Evolutionary conservation across 1,139 yeast species (phyloP).

Genomic region (Maudiozyma humilis): DNA sequence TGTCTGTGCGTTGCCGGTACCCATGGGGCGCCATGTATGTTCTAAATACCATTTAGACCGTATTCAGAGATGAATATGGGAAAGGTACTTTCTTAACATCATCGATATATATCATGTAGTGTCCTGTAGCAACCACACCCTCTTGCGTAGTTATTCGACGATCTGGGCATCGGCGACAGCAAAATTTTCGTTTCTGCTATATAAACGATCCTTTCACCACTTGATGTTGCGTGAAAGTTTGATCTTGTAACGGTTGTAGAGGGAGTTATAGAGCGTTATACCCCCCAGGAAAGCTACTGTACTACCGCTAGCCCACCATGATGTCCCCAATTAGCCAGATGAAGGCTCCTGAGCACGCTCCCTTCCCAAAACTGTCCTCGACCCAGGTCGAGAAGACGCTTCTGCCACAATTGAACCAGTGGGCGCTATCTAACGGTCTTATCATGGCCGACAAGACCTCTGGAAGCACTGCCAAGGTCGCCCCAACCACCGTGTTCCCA

Average conservation of each 20-base stretch:
- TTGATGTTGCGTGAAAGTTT: background rate
- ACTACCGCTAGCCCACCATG: background rate
- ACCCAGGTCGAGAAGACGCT: conserved; percentile 17
- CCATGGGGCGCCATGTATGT: conserved; percentile 9
- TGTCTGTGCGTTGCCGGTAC: background rate
- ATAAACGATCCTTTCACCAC: background rate
- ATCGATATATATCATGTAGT: background rate
- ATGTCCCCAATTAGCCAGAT: conserved; percentile 6
- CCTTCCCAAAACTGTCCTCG: conserved; percentile 11
- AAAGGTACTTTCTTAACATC: conserved; percentile 27
- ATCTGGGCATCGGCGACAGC: background rate
- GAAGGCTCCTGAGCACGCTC: conserved; percentile 9
- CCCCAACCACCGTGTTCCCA: conserved; percentile 86
- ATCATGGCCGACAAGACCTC: conserved; percentile 38
- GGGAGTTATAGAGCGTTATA: too few relatives aligned
- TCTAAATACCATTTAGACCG: conserved; percentile 1
- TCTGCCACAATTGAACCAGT: conserved; percentile 52
- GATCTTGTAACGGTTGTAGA: too few relatives aligned
- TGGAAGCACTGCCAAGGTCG: conserved; percentile 54
- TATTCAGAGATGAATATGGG: conserved; percentile 25
- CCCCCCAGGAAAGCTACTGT: too few relatives aligned
- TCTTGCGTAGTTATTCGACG: too few relatives aligned
- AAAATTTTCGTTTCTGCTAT: background rate
- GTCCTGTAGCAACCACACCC: background rate
- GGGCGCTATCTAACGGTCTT: conserved; percentile 73